Conservation (phyloP, 768 basidiomycete genomes). For the Kwoniella mangroviensis region DNA sequence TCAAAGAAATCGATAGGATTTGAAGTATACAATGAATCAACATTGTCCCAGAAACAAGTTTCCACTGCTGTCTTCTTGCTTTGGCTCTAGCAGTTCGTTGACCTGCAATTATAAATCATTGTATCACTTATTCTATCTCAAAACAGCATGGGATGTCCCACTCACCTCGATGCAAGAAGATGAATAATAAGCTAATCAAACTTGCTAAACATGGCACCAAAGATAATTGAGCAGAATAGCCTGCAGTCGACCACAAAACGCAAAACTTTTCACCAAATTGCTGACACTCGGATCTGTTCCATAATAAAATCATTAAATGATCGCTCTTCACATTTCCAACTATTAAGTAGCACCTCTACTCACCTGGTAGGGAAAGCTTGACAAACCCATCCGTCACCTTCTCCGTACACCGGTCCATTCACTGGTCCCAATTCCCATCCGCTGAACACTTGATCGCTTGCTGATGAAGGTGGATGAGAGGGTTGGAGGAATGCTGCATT, state of each 20-base stretch:
- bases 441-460: not conserved
- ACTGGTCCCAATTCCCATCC: constrained; percentile 22
- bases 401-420: constrained; percentile 29
- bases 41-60: constrained; percentile 55
- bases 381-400: constrained; percentile 48
- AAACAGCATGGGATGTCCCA: not conserved
- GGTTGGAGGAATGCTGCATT: constrained; percentile 41
- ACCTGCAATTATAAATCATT: constrained; percentile 17
- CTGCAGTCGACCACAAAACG: constrained; percentile 49
- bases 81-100: constrained; percentile 47
- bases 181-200: constrained; percentile 52
- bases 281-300: constrained; percentile 50
- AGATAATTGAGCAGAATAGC: constrained; percentile 55
- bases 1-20: constrained; percentile 47
- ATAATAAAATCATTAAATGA: no score
- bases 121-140: no score
- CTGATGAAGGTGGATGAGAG: constrained; percentile 34
- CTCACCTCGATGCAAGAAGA: constrained; percentile 53
- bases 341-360: no score
- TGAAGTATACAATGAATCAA: constrained; percentile 53
- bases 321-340: no score
- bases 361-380: constrained; percentile 52
- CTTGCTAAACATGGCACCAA: constrained; percentile 51
- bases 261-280: constrained; percentile 55
- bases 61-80: constrained; percentile 54